Base-by-base conservation (phyloP, 2,329 filamentous ascomycete species). In the Epichloe sibirici region DNA sequence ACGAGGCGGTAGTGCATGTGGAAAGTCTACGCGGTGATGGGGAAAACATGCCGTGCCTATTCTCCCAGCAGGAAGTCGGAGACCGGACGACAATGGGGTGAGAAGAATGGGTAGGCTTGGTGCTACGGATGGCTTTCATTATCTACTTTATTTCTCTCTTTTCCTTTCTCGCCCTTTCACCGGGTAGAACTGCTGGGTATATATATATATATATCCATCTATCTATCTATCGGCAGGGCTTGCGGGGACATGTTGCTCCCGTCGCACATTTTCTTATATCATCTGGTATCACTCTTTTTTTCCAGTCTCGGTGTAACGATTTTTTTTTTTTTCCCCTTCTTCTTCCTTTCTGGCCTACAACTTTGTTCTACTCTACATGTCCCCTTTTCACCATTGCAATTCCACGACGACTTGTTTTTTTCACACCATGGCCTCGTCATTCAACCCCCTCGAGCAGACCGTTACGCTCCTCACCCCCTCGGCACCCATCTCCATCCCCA, bases 401-500 rank as follows among this genome's bases (percentile, higher is more conserved):
- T 25, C 12, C 23, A 15, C 9, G 21, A 25, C 15, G 39, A 42
- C 3, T 8, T 21, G 8, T 17, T 21, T 21, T 17, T 21, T 2
- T 2, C 17, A 17, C 11, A 49, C 5, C 40, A 45, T 39, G 21
- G 17, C 17, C 12, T 17, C 40, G 17, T 17, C 21, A 15, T 71
- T 71, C 56, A 60, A 72, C 51, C 68, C 66, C 7, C 63, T 60
- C 45, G 56, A 54, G 23, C 71, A 74, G 53, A 62, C 62, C 54
- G 59, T 71, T 51, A 63, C 61, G 49, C 63, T 74, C 55, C 54
- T 68, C 47, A 58, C 49, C 31, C 40, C 61, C 12, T 65, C 65
- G 46, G 47, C 61, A 0, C 52, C 58, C 12, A 59, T 70, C 52
- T 49, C 58, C 5, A 53, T 72, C 45, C 62, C 69, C 15, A 55